Conservation (phyloP, 768 basidiomycete genomes). For the Suillus tomentosus region DNA sequence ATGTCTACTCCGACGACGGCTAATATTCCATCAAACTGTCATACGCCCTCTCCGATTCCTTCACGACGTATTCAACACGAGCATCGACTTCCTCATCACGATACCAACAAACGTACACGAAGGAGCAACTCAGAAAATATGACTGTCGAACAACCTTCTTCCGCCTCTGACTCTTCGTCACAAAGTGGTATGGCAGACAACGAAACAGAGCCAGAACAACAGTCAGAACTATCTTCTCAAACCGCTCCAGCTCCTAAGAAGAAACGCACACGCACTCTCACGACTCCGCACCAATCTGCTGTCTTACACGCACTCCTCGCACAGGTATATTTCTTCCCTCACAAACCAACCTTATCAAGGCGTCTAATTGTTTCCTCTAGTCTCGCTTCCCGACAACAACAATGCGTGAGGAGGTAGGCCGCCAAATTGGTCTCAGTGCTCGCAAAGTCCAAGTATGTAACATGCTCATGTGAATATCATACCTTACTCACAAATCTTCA, state of each 20-base stretch:
- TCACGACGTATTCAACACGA: slow-evolving; percentile 27
- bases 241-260: slow-evolving; percentile 41
- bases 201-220: slow-evolving; percentile 51
- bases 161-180: slow-evolving; percentile 44
- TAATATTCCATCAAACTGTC: slow-evolving; percentile 25
- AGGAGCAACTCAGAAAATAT: slow-evolving; percentile 17
- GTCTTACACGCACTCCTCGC: slow-evolving; percentile 87
- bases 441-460: slow-evolving; percentile 83
- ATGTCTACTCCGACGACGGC: slow-evolving; percentile 25
- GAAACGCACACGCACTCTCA: slow-evolving; percentile 85
- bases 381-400: slow-evolving; percentile 89
- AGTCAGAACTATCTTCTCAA: slow-evolving; percentile 39
- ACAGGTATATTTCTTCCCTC: slow-evolving; percentile 53
- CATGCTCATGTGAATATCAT: slow-evolving; percentile 7
- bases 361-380: slow-evolving; percentile 37
- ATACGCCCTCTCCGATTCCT: slow-evolving; percentile 16
- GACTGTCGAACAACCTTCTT: slow-evolving; percentile 27
- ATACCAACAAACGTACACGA: slow-evolving; percentile 24
- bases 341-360: neutral
- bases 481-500: slow-evolving; percentile 17
- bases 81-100: slow-evolving; percentile 5
- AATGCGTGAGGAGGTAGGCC: slow-evolving; percentile 85
- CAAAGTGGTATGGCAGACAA: slow-evolving; percentile 62
- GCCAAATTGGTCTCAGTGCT: slow-evolving; percentile 85
- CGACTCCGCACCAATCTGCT: slow-evolving; percentile 85